phyloP scores from a whole-genome alignment of 2,329 filamentous ascomycete genomes.

The Davidsoniella virescens region DNA sequence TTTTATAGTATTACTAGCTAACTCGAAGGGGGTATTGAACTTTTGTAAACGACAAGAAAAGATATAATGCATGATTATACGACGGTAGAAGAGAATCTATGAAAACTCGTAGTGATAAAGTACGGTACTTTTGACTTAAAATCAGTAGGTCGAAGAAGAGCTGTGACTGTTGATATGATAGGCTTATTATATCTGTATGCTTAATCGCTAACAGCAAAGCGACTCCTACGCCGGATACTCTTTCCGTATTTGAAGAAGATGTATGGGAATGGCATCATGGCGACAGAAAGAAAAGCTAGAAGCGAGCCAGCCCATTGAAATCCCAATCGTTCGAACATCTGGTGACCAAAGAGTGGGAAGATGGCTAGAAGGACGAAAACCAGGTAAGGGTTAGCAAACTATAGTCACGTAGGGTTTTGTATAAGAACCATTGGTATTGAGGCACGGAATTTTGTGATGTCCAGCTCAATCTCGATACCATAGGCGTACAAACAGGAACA shows the following conservation, averaged over 20 bases:
- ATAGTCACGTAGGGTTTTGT: no score
- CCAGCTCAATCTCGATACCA: conserved; percentile 3
- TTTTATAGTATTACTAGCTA: no score
- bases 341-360: conserved; percentile 60
- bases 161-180: no score
- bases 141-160: no score
- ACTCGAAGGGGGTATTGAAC: no score
- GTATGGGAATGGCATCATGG: conserved; percentile 48
- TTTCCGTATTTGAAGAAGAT: conserved; percentile 47
- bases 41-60: no score
- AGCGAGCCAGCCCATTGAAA: conserved; percentile 53
- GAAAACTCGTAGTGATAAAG: no score
- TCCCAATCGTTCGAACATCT: conserved; percentile 54
- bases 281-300: conserved; percentile 43
- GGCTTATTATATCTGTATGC: no score
- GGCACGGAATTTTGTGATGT: background rate
- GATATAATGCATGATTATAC: no score
- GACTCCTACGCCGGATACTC: conserved; percentile 35
- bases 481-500: conserved; percentile 1
- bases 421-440: background rate
- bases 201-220: conserved; percentile 28
- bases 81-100: no score
- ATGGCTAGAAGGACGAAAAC: conserved; percentile 32
- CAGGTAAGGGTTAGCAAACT: conserved; percentile 9
- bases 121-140: no score